Evolutionary conservation across 2,329 filamentous ascomycete species (phyloP).

Genomic region (Neonectria sp.): DNA sequence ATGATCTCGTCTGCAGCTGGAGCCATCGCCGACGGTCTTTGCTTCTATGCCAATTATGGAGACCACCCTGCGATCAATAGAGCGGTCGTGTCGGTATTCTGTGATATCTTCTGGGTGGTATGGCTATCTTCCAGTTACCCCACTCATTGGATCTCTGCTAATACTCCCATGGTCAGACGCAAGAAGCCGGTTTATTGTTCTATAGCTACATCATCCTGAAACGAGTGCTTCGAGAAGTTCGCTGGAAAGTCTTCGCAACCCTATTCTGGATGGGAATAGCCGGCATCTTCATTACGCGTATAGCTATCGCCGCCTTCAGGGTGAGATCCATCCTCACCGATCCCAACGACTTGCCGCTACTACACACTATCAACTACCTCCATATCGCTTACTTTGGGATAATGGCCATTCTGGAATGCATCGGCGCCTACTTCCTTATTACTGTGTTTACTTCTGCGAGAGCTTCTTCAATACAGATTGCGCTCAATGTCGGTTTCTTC

Average conservation of each 20-base stretch:
- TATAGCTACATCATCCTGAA: conserved; percentile 68
- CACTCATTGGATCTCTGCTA: too few relatives aligned
- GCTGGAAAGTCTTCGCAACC: conserved; percentile 60
- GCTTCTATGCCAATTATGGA: conserved; percentile 58
- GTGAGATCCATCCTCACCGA: conserved; percentile 31
- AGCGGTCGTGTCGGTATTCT: conserved; percentile 53
- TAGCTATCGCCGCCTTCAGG: conserved; percentile 52
- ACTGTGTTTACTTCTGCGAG: conserved; percentile 51
- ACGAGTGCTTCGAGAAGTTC: conserved; percentile 61
- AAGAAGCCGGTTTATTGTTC: conserved; percentile 60
- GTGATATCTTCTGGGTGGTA: conserved; percentile 58
- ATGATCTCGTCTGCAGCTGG: conserved; percentile 56
- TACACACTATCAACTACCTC: conserved; percentile 50
- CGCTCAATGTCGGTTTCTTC: conserved; percentile 51
- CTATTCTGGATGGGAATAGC: conserved; percentile 71
- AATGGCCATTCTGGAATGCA: conserved; percentile 55
- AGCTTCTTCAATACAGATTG: conserved; percentile 29
- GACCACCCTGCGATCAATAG: conserved; percentile 36
- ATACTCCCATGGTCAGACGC: conserved; percentile 47
- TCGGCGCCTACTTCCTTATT: conserved; percentile 55
- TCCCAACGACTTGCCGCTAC: too few relatives aligned
- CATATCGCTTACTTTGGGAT: conserved; percentile 57
- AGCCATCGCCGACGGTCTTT: conserved; percentile 58
- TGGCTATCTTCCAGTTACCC: neutral
- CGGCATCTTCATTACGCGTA: conserved; percentile 64